These are phyloP conservation scores for Populus euphratica DNA, from an alignment of 345 rosid genomes.

Conservation along the genomic window DNA sequence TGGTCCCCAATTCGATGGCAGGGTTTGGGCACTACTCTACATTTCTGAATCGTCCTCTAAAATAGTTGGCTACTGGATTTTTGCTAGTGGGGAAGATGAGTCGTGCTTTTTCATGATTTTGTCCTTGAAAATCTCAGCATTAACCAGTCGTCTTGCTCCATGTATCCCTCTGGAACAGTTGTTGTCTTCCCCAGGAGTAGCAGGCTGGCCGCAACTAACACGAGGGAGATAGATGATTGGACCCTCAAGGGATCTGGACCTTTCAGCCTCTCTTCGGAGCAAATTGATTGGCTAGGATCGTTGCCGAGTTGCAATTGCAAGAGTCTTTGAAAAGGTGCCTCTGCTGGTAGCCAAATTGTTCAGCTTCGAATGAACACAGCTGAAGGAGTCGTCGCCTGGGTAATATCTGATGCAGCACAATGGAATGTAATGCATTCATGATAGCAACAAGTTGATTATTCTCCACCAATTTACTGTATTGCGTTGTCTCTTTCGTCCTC, in stretches of 20 bases:
- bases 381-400: no score
- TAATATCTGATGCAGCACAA: no score
- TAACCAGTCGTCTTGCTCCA: background rate
- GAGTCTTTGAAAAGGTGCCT: background rate
- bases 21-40: background rate
- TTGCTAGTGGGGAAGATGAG: background rate
- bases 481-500: no score
- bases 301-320: background rate
- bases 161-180: background rate
- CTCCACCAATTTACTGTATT: no score
- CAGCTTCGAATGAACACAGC: no score
- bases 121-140: background rate
- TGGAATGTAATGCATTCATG: no score
- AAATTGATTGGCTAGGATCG: background rate
- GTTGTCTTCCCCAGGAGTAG: background rate
- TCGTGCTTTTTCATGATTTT: background rate
- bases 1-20: background rate
- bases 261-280: background rate
- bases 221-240: background rate
- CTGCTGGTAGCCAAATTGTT: background rate
- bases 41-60: background rate
- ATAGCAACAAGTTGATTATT: no score
- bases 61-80: background rate
- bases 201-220: background rate
- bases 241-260: background rate